Evolutionary conservation across 1,284 basidiomycete species (phyloP), one percentile per base, ranked within the genome.

Genomic region (Prillingera fragicola): DNA sequence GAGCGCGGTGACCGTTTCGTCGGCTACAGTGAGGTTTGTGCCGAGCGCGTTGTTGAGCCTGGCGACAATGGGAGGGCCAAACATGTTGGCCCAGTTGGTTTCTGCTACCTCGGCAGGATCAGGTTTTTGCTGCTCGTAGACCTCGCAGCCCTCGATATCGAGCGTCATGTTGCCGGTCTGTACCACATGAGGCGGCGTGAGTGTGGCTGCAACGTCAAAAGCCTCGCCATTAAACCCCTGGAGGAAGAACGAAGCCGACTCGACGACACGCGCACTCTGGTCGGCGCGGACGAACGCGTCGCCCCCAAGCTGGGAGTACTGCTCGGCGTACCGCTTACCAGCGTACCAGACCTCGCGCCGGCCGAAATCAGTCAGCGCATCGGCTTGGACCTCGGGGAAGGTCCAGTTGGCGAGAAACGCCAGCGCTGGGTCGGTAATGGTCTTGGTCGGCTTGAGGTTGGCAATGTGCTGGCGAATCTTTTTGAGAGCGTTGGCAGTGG

Each of bases 131-230:
- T 28, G 22, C 31, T 52, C 50, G 27, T 42, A 38, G 12, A 43
- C 25, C 5, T 42, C 33, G 41, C 50, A 53, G 36, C 29, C 45
- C 25, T 15, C 25, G 22, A 43, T 29, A 4, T 33, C 34, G n/a
- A 48, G 24, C 8, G 50, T 53, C 26, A 43, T 48, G 45, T 48
- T 53, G 26, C 31, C 18, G 3, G 35, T 43, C 8, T 45, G 32
- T n/a, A 35, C 32, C 7, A 27, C 32, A 27, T 22, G 32, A 22
- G 21, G 28, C 12, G 8, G 27, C 10, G 8, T 19, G 27, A 6
- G 3, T 14, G 33, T 39, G 3, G 39, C 25, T 15, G 12, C 39
- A n/a, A 38, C 32, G 19, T 38, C 18, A 19, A 40, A 45, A 3
- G 18, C 18, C 8, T 33, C 3, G 18, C 43, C 43, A 19, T 23